These are phyloP conservation scores for Suillus alpinus DNA, from an alignment of 768 basidiomycete genomes.

Conservation along the genomic window DNA sequence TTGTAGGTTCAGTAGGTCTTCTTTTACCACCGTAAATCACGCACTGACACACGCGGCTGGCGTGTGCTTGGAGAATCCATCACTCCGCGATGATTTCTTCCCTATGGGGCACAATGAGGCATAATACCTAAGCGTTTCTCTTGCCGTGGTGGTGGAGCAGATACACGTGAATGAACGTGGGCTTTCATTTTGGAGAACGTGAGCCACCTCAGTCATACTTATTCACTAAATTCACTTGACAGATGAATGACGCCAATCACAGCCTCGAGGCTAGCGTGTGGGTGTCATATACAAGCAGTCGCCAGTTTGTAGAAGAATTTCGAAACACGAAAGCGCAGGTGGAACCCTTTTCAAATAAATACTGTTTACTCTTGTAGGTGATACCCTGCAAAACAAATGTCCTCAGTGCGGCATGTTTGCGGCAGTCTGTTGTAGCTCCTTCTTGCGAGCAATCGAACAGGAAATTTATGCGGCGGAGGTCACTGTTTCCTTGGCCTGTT, in stretches of 20 bases:
- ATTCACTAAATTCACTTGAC: background rate
- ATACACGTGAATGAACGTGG: slow-evolving; percentile 1
- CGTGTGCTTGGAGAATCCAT: slow-evolving; percentile 4
- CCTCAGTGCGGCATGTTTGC: background rate
- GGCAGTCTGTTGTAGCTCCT: background rate
- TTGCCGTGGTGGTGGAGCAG: background rate
- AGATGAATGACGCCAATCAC: background rate
- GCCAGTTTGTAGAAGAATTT: background rate
- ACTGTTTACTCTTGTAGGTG: background rate
- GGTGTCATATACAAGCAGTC: background rate
- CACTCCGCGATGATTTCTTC: slow-evolving; percentile 3
- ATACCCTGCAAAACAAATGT: background rate
- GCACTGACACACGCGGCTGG: slow-evolving; percentile 1
- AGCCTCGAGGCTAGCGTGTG: background rate
- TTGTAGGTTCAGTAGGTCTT: background rate
- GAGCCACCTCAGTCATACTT: background rate
- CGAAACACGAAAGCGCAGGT: background rate
- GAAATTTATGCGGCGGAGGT: background rate
- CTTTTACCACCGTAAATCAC: slow-evolving; percentile 5
- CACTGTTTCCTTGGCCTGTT: background rate
- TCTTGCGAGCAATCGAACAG: background rate
- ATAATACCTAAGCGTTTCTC: background rate
- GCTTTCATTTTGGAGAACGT: background rate
- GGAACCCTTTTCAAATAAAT: background rate
- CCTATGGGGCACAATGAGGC: slow-evolving; percentile 4